Evolutionary conservation across 495 filamentous ascomycete genomes (phyloP), one percentile per base, ranked within the genome.

Genomic region (Tuber microsphaerosporum): DNA sequence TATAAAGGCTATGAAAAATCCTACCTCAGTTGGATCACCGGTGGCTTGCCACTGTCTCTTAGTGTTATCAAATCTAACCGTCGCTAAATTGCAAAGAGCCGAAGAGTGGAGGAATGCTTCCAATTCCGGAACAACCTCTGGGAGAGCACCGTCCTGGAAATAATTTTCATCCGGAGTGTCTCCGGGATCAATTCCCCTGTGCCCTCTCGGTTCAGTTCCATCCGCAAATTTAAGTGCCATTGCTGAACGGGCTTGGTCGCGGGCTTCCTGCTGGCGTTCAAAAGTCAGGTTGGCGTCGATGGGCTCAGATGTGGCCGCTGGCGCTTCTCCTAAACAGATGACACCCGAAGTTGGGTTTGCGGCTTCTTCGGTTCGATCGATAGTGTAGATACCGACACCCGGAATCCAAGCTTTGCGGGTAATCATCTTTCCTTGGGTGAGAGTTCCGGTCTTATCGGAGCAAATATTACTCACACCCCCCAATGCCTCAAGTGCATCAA

Each of bases 401-500:
- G 92, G 92, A 71, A 95, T 86, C 93, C 93, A 97, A 3, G 89
- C 92, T 78, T 92, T 91, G 75, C 90, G 89, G 22, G 92, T 89
- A 19, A 94, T 90, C 92, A 93, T 87, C 81, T 90, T 85, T n/a
- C 90, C 90, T 80, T 91, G 89, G 0, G 92, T 95, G 31, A 95
- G 85, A 0, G 93, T 95, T 6, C 92, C 92, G 3, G 92, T 95
- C 82, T 95, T 95, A 83, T 95, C 92, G 14, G 92, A 94, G 83
- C 92, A 95, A 78, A 95, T 94, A 80, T 94, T 94, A 73, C 92
- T 94, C 48, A 94, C 91, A 51, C 92, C 92, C 19, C 92, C 93
- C 20, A 95, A 88, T 2, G 92, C 92, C 83, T 95, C 92, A 31
- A 95, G 87, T 14, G 92, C 92, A 72, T 90, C 91, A 37, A 94